A percentile compares a stretch with the other conserved stretches of the same genome.
These are phyloP conservation scores for Chenopodium album DNA, from an alignment of 148 eudicot genomes.

Conservation along the genomic window DNA sequence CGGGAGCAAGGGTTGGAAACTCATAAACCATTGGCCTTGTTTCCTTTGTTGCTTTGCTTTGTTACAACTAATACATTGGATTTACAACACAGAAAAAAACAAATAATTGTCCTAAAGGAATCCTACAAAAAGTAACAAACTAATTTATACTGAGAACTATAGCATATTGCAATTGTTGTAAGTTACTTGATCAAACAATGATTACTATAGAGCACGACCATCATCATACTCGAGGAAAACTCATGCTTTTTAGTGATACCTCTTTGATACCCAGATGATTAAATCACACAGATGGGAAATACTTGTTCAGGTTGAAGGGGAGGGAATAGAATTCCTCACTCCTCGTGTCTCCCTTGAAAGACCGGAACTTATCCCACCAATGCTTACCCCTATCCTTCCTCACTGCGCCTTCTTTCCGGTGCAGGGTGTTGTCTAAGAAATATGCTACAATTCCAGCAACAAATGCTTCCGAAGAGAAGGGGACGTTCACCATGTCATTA, in stretches of 20 bases:
- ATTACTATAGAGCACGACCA: constrained; percentile 15
- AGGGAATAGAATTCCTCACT: constrained; percentile 93
- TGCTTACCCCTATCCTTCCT: constrained; percentile 88
- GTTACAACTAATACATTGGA: constrained; percentile 30
- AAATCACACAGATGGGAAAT: constrained; percentile 79
- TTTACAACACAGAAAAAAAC: constrained; percentile 39
- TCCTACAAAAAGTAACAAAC: constrained; percentile 35
- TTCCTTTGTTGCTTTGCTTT: constrained; percentile 21
- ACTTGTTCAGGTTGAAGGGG: constrained; percentile 87
- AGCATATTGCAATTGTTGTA: constrained; percentile 15
- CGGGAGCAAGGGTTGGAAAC: neutral
- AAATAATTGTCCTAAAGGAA: constrained; percentile 34
- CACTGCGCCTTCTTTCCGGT: constrained; percentile 46
- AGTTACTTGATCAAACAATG: constrained; percentile 19
- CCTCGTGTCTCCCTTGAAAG: constrained; percentile 65
- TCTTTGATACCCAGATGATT: neutral
- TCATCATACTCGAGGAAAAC: constrained; percentile 11
- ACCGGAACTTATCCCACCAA: constrained; percentile 95
- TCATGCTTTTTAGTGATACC: neutral
- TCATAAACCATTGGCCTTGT: neutral
- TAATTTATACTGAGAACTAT: constrained; percentile 37
- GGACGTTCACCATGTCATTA: constrained; percentile 85
- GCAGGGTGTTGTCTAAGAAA: constrained; percentile 87
- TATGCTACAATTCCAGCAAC: constrained; percentile 78
- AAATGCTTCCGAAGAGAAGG: constrained; percentile 89